Evolutionary conservation across 2,329 filamentous ascomycete species (phyloP).

Genomic region (Cryphonectria parasitica): DNA sequence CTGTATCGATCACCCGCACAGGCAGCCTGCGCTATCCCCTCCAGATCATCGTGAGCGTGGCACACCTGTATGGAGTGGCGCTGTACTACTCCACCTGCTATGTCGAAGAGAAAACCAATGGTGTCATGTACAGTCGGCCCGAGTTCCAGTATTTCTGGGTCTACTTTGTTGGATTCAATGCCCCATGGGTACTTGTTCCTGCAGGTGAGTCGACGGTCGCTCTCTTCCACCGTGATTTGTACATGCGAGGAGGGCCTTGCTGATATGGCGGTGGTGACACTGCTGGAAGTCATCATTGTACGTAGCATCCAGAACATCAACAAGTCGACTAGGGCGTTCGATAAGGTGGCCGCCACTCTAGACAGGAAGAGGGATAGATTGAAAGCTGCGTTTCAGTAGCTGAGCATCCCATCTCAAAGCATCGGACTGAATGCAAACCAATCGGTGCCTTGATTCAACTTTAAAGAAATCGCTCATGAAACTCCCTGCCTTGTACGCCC

Average conservation of each 20-base stretch:
- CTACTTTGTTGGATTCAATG: constrained; percentile 65
- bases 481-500: neutral
- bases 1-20: constrained; percentile 48
- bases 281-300: constrained; percentile 15
- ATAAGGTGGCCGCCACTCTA: constrained; percentile 21
- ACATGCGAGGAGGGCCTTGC: neutral
- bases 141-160: constrained; percentile 66
- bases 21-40: constrained; percentile 53
- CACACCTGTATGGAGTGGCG: constrained; percentile 64
- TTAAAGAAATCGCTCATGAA: neutral
- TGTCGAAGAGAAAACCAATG: constrained; percentile 50
- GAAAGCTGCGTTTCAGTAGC: constrained; percentile 15
- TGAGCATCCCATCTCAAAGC: neutral
- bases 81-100: constrained; percentile 65
- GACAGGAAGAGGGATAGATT: constrained; percentile 18
- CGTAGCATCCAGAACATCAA: constrained; percentile 21
- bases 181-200: constrained; percentile 63
- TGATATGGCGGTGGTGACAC: neutral
- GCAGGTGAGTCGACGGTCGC: constrained; percentile 47
- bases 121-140: constrained; percentile 58
- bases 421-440: neutral
- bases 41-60: constrained; percentile 55
- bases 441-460: neutral
- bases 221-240: neutral
- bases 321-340: constrained; percentile 20